Conservation (phyloP, 2,329 filamentous ascomycete genomes). For the Lachnellula arida region DNA sequence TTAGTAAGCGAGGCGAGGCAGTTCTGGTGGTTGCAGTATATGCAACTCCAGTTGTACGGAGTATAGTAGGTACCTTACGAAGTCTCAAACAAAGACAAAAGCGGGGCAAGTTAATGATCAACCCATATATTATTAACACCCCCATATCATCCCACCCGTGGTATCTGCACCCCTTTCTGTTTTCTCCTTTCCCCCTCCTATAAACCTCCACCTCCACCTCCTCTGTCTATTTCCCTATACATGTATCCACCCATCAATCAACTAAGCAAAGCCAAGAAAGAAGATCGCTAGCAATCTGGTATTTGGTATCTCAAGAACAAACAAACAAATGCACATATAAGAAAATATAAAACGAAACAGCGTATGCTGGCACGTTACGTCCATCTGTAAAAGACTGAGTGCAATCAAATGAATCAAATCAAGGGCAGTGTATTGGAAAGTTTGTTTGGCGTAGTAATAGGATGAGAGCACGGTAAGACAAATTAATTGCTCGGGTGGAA, state of each 20-base stretch:
- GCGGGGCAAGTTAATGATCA: no score
- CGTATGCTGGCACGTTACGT: background rate
- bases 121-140: no score
- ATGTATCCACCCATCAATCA: background rate
- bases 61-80: no score
- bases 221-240: background rate
- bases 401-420: background rate
- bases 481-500: background rate
- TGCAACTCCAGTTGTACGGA: no score
- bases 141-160: no score
- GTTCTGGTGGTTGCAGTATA: no score
- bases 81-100: no score
- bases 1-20: no score
- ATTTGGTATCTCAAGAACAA: conserved; percentile 22
- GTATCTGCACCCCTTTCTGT: no score
- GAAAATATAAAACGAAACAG: background rate
- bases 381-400: background rate
- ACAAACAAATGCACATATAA: background rate
- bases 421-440: background rate
- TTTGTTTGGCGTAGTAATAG: background rate
- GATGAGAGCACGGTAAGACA: background rate
- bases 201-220: background rate
- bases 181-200: background rate
- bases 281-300: conserved; percentile 27
- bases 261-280: conserved; percentile 4